phyloP scores from a whole-genome alignment of 2,329 filamentous ascomycete species.

The Ophiocordyceps sinensis region DNA sequence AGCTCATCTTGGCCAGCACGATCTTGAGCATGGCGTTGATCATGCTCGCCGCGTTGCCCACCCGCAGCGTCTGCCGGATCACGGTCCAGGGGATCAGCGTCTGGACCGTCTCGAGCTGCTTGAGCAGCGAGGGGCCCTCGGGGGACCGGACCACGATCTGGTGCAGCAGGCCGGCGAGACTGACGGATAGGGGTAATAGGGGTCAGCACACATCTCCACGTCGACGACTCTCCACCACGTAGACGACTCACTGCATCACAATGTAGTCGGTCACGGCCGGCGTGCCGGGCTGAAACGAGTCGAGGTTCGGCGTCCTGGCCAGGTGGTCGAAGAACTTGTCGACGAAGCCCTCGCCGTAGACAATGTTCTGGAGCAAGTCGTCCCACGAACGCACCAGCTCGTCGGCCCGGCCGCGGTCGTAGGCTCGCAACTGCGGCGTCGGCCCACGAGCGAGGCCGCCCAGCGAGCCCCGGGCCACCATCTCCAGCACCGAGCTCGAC shows the following conservation, averaged over 20 bases:
- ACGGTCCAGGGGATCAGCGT: slow-evolving; percentile 57
- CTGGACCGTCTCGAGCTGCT: slow-evolving; percentile 56
- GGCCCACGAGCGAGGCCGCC: slow-evolving; percentile 30
- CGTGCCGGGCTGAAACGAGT: slow-evolving; percentile 46
- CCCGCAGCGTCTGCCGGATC: slow-evolving; percentile 56
- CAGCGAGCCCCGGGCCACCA: slow-evolving; percentile 49
- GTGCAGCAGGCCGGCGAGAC: slow-evolving; percentile 60
- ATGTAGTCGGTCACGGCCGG: slow-evolving; percentile 51
- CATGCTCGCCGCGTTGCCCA: slow-evolving; percentile 73
- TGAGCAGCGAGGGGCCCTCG: slow-evolving; percentile 60
- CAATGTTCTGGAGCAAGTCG: slow-evolving; percentile 48
- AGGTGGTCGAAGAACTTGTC: slow-evolving; percentile 50
- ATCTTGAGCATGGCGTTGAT: slow-evolving; percentile 60
- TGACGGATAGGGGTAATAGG: no score
- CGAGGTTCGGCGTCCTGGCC: slow-evolving; percentile 44
- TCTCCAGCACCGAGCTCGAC: slow-evolving; percentile 54
- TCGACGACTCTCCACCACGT: no score
- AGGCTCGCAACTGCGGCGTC: slow-evolving; percentile 19
- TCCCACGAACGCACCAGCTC: slow-evolving; percentile 52
- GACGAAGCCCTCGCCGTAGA: slow-evolving; percentile 50
- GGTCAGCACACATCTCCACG: no score
- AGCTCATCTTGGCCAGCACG: slow-evolving; percentile 62
- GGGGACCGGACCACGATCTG: slow-evolving; percentile 59
- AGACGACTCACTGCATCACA: slow-evolving; percentile 49
- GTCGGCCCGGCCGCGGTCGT: slow-evolving; percentile 42